Percentiles rank a stretch among this genome's conserved stretches.
These are phyloP conservation scores for Durusdinium trenchii DNA, from an alignment of 73 alveolate genomes.

Conservation along the genomic window DNA sequence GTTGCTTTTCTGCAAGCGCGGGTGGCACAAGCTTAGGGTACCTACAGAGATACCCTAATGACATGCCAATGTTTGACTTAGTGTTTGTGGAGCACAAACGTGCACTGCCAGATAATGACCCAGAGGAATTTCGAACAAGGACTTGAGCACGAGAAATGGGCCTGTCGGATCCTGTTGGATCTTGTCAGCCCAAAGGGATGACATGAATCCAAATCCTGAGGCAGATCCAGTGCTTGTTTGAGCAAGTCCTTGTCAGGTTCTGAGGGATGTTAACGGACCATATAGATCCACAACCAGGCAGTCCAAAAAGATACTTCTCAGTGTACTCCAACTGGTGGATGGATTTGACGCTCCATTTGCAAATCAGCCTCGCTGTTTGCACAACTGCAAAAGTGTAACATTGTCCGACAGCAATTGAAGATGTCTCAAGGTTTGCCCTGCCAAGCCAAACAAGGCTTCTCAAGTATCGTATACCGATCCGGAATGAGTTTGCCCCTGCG, in stretches of 20 bases:
- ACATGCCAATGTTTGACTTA: not conserved
- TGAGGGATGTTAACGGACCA: slow-evolving; percentile 33
- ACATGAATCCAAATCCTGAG: not conserved
- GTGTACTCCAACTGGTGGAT: no score
- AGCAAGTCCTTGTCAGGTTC: not conserved
- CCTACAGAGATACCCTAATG: not conserved
- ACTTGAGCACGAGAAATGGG: not conserved
- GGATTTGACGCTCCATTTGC: no score
- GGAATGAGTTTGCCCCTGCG: no score
- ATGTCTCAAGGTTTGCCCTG: no score
- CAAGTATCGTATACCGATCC: no score
- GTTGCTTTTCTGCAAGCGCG: slow-evolving; percentile 25
- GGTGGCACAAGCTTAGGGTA: not conserved
- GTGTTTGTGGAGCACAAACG: not conserved
- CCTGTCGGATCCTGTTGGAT: not conserved
- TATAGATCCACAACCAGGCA: no score
- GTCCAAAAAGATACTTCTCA: no score
- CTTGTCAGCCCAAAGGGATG: not conserved
- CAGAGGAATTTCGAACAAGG: not conserved
- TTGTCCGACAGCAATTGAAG: no score
- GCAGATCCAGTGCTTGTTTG: not conserved
- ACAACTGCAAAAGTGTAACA: no score
- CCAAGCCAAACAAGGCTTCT: no score
- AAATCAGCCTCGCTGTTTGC: no score
- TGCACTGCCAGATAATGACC: slow-evolving; percentile 44